These are phyloP conservation scores for Epicoccum nigrum DNA, from an alignment of 2,329 filamentous ascomycete species.

Conservation along the genomic window DNA sequence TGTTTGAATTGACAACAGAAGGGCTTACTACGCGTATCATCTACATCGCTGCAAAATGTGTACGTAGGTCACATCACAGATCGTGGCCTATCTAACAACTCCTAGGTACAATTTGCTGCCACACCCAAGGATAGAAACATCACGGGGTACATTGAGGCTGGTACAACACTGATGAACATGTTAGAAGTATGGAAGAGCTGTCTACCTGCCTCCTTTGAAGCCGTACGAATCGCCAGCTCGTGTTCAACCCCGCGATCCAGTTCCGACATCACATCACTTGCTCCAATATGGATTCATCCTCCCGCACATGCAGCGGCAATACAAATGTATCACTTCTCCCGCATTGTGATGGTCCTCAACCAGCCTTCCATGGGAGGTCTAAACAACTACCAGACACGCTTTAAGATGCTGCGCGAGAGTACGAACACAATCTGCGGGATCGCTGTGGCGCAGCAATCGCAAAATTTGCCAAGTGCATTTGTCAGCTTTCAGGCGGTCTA, in stretches of 20 bases:
- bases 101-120: conserved; percentile 60
- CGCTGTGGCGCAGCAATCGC: conserved; percentile 50
- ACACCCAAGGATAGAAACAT: conserved; percentile 53
- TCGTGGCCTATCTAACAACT: conserved; percentile 35
- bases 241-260: conserved; percentile 15
- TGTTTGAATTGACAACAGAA: conserved; percentile 55
- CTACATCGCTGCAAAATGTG: conserved; percentile 62
- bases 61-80: conserved; percentile 57
- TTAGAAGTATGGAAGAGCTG: conserved; percentile 58
- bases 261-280: conserved; percentile 12
- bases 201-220: conserved; percentile 52
- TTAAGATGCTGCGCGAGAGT: conserved; percentile 53
- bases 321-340: conserved; percentile 60
- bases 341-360: conserved; percentile 60
- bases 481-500: conserved; percentile 40
- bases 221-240: conserved; percentile 42
- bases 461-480: conserved; percentile 37
- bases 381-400: conserved; percentile 54
- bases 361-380: conserved; percentile 58
- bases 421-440: conserved; percentile 59
- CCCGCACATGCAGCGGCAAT: conserved; percentile 51
- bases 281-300: conserved; percentile 38
- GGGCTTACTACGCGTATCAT: conserved; percentile 61
- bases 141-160: conserved; percentile 49
- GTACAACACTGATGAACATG: conserved; percentile 55